phyloP scores from a whole-genome alignment of 805 yeast species.

The Candida rishiriensis region DNA sequence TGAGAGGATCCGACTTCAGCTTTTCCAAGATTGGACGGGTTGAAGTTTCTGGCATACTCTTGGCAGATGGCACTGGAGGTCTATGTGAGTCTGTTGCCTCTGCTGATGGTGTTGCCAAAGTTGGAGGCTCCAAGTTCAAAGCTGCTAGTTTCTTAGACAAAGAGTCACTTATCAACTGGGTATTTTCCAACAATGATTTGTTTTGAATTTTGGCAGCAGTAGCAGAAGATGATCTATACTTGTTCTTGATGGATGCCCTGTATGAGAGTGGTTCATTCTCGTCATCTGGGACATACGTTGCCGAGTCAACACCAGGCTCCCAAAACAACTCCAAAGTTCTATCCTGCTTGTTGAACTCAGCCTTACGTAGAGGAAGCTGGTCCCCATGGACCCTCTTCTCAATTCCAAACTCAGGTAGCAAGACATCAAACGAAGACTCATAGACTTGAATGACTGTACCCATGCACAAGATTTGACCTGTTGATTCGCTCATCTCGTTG shows the following conservation, averaged over 20 bases:
- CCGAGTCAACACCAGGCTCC: slow-evolving; percentile 91
- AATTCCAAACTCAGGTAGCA: slow-evolving; percentile 88
- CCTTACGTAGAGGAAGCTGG: slow-evolving; percentile 86
- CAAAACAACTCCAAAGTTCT: slow-evolving; percentile 79
- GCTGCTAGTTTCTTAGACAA: slow-evolving; percentile 44
- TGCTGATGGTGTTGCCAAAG: slow-evolving; percentile 26
- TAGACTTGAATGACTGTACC: slow-evolving; percentile 90
- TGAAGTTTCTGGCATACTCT: slow-evolving; percentile 29
- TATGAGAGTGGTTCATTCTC: slow-evolving; percentile 75
- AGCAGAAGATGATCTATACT: slow-evolving; percentile 64
- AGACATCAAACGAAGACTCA: slow-evolving; percentile 93
- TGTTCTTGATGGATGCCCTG: slow-evolving; percentile 72
- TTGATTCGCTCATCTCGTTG: slow-evolving; percentile 61
- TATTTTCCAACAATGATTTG: slow-evolving; percentile 30
- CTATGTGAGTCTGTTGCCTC: not conserved
- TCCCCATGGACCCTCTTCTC: slow-evolving; percentile 97
- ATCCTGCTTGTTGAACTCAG: slow-evolving; percentile 75
- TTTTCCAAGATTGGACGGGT: slow-evolving; percentile 10
- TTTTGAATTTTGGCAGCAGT: slow-evolving; percentile 64
- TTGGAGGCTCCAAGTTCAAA: slow-evolving; percentile 50
- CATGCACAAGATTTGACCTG: slow-evolving; percentile 80
- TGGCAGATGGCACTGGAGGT: slow-evolving; percentile 7
- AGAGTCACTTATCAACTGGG: slow-evolving; percentile 34
- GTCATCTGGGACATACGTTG: slow-evolving; percentile 87
- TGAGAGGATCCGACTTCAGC: slow-evolving; percentile 4